Conservation (phyloP, 257 asterid species). For the Striga asiatica region DNA sequence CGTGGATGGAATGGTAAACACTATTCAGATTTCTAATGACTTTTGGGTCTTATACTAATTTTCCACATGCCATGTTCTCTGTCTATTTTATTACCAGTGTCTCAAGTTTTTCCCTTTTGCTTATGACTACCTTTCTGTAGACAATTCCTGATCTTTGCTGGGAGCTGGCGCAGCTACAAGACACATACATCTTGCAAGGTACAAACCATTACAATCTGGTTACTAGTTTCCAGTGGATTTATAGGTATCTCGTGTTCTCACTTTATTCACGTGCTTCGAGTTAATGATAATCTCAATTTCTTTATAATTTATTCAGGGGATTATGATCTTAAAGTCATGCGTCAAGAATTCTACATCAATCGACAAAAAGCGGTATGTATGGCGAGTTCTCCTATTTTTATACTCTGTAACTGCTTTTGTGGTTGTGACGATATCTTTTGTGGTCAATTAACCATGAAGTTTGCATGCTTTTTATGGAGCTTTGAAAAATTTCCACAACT, state of each 20-base stretch:
- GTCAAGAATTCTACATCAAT: slow-evolving; percentile 88
- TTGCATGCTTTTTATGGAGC: not conserved
- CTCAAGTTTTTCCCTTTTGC: slow-evolving; percentile 11
- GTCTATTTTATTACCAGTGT: slow-evolving; percentile 2
- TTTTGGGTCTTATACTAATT: not conserved
- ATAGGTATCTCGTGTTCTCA: not conserved
- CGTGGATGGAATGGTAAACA: not conserved
- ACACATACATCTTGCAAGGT: slow-evolving; percentile 96
- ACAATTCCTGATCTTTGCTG: slow-evolving; percentile 92
- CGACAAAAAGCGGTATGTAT: slow-evolving; percentile 77
- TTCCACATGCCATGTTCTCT: slow-evolving; percentile 4
- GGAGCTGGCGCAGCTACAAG: slow-evolving; percentile 97
- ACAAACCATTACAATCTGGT: slow-evolving; percentile 17
- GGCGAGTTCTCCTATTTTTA: slow-evolving; percentile 13
- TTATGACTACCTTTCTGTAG: slow-evolving; percentile 34
- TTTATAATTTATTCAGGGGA: slow-evolving; percentile 47
- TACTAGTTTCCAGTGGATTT: slow-evolving; percentile 5
- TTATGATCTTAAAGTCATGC: slow-evolving; percentile 97
- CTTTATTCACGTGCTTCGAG: slow-evolving; percentile 7
- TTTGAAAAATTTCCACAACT: too few species aligned
- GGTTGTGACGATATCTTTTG: too few species aligned
- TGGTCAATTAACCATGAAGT: not conserved
- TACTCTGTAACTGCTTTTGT: too few species aligned
- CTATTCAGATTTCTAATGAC: not conserved
- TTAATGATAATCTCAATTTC: slow-evolving; percentile 7